Evolutionary conservation across 1,139 yeast species (phyloP).

Genomic region (Debaryomyces sp.): DNA sequence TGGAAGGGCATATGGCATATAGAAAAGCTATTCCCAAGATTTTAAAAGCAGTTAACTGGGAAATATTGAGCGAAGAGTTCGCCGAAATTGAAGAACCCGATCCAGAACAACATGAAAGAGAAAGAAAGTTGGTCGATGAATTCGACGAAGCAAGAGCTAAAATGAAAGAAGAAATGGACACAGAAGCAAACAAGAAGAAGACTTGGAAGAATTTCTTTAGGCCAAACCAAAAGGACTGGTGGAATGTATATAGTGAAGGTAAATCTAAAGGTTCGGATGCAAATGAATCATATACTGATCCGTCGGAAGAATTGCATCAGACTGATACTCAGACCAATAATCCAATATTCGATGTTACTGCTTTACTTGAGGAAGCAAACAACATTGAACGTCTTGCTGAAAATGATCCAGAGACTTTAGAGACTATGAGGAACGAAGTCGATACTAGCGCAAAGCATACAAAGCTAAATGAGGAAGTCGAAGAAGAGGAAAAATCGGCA

Average conservation of each 20-base stretch:
- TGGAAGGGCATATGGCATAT: slow-evolving; percentile 96
- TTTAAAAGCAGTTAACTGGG: slow-evolving; percentile 70
- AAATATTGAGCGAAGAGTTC: slow-evolving; percentile 85
- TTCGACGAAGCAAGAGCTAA: slow-evolving; percentile 82
- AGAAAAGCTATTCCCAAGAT: slow-evolving; percentile 90
- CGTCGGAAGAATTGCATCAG: slow-evolving; percentile 15
- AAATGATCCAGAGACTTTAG: slow-evolving; percentile 19
- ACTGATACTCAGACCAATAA: slow-evolving; percentile 11
- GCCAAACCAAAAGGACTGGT: slow-evolving; percentile 85
- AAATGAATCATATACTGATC: slow-evolving; percentile 10
- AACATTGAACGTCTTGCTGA: slow-evolving; percentile 40
- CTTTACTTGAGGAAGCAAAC: slow-evolving; percentile 47
- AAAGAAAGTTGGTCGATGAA: slow-evolving; percentile 77
- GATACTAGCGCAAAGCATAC: slow-evolving; percentile 11
- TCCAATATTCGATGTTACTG: slow-evolving; percentile 49
- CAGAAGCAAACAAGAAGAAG: slow-evolving; percentile 35
- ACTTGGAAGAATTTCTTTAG: slow-evolving; percentile 69
- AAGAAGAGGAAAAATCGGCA: slow-evolving; percentile 14
- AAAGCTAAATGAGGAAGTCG: slow-evolving; percentile 24
- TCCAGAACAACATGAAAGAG: slow-evolving; percentile 81
- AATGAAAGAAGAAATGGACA: slow-evolving; percentile 41
- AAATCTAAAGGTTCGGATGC: slow-evolving; percentile 20
- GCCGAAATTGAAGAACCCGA: slow-evolving; percentile 97
- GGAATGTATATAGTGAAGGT: slow-evolving; percentile 37
- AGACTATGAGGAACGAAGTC: slow-evolving; percentile 19